These are phyloP conservation scores for Rhododendron williamsianum DNA, from an alignment of 148 eudicot species.

Conservation along the genomic window DNA sequence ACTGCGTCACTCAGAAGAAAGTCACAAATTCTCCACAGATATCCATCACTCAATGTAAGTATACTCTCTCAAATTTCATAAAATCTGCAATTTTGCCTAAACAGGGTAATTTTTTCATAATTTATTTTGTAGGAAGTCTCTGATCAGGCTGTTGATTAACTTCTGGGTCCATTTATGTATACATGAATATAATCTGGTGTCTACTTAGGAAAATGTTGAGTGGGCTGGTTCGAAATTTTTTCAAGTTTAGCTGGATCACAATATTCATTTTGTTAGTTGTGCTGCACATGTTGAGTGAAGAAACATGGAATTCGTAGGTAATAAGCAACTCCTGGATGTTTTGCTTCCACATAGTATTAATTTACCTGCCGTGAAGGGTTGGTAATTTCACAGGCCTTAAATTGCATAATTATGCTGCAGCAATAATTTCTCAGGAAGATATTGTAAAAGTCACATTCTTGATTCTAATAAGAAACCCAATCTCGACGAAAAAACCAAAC, in stretches of 20 bases:
- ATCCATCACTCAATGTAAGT: conserved; percentile 81
- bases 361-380: background rate
- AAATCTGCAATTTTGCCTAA: background rate
- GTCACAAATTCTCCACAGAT: conserved; percentile 83
- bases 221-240: background rate
- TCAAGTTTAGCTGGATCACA: background rate
- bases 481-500: too few species aligned
- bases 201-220: background rate
- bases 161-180: too few species aligned
- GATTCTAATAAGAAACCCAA: too few species aligned
- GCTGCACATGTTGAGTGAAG: background rate
- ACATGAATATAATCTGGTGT: background rate
- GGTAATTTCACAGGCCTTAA: background rate
- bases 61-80: background rate
- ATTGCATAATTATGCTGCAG: background rate
- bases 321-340: background rate
- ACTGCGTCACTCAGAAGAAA: conserved; percentile 94
- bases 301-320: background rate
- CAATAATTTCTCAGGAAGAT: too few species aligned
- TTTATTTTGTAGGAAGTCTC: background rate
- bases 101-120: background rate
- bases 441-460: too few species aligned
- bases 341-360: background rate
- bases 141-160: background rate
- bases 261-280: background rate